These are phyloP conservation scores for Capronia coronata DNA, from an alignment of 2,329 filamentous ascomycete genomes.

Conservation along the genomic window DNA sequence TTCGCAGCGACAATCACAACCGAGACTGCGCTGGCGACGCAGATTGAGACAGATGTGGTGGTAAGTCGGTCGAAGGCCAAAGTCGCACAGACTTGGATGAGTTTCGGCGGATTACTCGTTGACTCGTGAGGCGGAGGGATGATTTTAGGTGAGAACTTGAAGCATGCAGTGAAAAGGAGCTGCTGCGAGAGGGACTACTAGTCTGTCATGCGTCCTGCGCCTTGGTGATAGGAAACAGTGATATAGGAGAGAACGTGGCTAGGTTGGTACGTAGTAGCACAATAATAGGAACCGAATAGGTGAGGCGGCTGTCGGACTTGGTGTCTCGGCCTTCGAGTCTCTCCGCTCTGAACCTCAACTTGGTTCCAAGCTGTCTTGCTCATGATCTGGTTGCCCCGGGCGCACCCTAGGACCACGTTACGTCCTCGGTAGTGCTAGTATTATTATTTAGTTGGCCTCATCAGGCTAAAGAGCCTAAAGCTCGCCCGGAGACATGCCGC, in stretches of 20 bases:
- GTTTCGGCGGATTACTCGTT: not conserved
- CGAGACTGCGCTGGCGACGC: not conserved
- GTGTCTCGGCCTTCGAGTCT: not conserved
- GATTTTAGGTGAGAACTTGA: not conserved
- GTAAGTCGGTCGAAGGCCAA: not conserved
- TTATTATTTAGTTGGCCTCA: not conserved
- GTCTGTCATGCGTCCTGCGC: not conserved
- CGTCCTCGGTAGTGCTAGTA: too few relatives aligned
- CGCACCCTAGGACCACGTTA: not conserved
- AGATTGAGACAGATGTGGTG: not conserved
- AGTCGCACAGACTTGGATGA: not conserved
- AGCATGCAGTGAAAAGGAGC: not conserved
- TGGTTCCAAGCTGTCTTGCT: not conserved
- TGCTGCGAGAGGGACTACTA: too few relatives aligned
- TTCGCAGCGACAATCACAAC: conserved; percentile 8
- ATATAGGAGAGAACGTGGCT: too few relatives aligned
- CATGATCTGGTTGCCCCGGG: not conserved
- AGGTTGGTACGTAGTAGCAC: too few relatives aligned
- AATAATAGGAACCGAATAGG: too few relatives aligned
- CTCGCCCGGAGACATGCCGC: too few relatives aligned
- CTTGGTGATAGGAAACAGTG: too few relatives aligned
- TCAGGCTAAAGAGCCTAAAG: too few relatives aligned
- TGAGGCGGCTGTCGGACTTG: too few relatives aligned
- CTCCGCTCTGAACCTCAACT: not conserved
- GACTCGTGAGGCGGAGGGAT: not conserved